These are phyloP conservation scores for Fonsecaea erecta DNA, from an alignment of 2,329 filamentous ascomycete species.

Conservation along the genomic window DNA sequence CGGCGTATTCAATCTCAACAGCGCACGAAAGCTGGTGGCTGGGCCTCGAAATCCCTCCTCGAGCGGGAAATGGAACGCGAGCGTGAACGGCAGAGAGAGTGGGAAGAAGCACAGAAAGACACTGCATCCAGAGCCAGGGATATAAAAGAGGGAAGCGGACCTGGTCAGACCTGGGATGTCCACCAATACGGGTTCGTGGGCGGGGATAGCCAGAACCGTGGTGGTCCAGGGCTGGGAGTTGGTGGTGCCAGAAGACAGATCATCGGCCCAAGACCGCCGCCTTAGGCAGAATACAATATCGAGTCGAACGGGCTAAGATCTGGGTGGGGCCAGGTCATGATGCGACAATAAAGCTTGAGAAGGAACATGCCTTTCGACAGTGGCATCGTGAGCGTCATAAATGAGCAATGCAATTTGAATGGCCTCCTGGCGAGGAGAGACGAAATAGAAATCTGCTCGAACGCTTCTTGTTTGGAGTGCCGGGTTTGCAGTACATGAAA, in stretches of 20 bases:
- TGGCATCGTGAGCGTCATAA: neutral
- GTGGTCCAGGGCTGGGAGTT: slow-evolving; percentile 56
- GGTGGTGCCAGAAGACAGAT: slow-evolving; percentile 65
- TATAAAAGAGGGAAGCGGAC: slow-evolving; percentile 54
- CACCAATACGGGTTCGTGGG: slow-evolving; percentile 69
- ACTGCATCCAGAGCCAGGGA: slow-evolving; percentile 53
- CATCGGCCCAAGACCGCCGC: slow-evolving; percentile 62
- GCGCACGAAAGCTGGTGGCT: slow-evolving; percentile 63
- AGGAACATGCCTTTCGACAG: neutral
- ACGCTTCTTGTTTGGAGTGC: neutral
- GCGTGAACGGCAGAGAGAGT: slow-evolving; percentile 66
- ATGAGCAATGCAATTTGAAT: neutral
- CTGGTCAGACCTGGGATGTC: slow-evolving; percentile 59
- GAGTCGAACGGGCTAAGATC: neutral
- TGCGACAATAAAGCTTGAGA: neutral
- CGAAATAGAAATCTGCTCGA: neutral
- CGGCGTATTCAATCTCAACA: slow-evolving; percentile 58
- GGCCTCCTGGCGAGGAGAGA: neutral
- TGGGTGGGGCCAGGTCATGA: neutral
- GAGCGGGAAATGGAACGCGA: slow-evolving; percentile 71
- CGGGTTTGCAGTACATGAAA: neutral
- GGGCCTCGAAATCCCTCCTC: slow-evolving; percentile 66
- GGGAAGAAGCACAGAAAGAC: slow-evolving; percentile 64
- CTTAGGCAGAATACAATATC: slow-evolving; percentile 3
- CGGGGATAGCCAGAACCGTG: slow-evolving; percentile 65